phyloP scores from a whole-genome alignment of 208 protist species.

The Naegleria gruberi region DNA sequence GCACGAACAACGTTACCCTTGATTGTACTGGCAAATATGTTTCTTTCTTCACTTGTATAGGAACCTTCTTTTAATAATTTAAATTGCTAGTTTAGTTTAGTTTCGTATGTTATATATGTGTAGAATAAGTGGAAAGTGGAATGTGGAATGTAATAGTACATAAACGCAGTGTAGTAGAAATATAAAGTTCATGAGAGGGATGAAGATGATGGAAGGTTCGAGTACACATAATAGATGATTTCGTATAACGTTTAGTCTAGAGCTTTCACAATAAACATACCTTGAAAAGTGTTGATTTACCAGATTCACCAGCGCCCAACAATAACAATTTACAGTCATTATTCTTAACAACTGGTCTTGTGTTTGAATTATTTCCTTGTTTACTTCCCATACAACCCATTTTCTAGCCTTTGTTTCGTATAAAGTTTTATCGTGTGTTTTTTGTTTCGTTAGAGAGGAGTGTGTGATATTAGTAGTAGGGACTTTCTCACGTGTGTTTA shows the following conservation, averaged over 20 bases:
- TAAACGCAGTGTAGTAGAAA: too few species aligned
- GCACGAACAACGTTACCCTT: neutral
- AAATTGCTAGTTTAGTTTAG: neutral
- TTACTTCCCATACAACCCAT: neutral
- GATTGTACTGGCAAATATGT: neutral
- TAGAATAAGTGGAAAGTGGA: neutral
- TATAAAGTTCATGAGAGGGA: neutral
- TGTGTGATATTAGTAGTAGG: too few species aligned
- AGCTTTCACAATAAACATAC: neutral
- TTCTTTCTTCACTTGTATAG: neutral
- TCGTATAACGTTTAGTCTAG: too few species aligned
- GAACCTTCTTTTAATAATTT: neutral
- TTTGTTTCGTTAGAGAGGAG: neutral
- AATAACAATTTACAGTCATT: neutral
- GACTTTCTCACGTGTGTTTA: too few species aligned
- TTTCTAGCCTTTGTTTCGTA: neutral
- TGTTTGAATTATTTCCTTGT: neutral
- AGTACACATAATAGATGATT: too few species aligned
- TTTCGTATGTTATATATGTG: neutral
- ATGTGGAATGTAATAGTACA: neutral
- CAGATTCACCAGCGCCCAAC: conserved; percentile 46
- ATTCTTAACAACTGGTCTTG: neutral
- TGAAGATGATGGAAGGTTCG: neutral
- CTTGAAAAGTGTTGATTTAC: conserved; percentile 50
- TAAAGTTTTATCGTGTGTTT: neutral